phyloP scores from a whole-genome alignment of 2,329 filamentous ascomycete species.

The Aspergillus sp. region DNA sequence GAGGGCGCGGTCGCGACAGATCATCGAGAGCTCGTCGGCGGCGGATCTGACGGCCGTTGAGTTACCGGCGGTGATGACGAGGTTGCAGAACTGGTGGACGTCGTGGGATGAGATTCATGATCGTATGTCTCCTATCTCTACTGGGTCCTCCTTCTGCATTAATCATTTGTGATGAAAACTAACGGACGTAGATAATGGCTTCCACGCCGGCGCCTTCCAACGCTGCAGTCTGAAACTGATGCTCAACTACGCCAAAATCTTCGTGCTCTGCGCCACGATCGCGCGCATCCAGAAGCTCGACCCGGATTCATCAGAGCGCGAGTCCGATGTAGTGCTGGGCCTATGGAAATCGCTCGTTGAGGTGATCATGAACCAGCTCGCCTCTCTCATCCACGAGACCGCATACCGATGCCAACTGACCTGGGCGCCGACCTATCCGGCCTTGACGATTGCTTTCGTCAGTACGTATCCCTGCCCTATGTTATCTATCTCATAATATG shows the following conservation, averaged over 20 bases:
- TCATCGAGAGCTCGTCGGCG: conserved; percentile 29
- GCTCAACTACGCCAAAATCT: conserved; percentile 35
- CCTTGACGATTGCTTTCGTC: conserved; percentile 36
- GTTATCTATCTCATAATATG: neutral
- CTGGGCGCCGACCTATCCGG: conserved; percentile 37
- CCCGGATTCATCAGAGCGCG: conserved; percentile 21
- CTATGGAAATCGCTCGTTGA: conserved; percentile 34
- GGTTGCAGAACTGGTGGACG: conserved; percentile 34
- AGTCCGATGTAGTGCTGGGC: conserved; percentile 14
- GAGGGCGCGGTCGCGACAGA: conserved; percentile 28
- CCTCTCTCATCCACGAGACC: conserved; percentile 31
- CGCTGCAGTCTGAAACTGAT: conserved; percentile 35
- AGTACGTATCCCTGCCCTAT: conserved; percentile 26
- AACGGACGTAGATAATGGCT: conserved; percentile 30
- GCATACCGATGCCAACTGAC: conserved; percentile 34
- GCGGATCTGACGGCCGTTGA: conserved; percentile 27
- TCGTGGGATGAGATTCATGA: conserved; percentile 37
- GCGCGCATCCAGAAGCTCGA: conserved; percentile 35
- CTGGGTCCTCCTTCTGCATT: no score
- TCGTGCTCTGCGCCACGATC: conserved; percentile 31
- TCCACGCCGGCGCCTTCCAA: conserved; percentile 37
- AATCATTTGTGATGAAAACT: neutral
- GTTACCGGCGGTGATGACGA: conserved; percentile 31
- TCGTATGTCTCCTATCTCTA: conserved; percentile 21
- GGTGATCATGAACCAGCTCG: conserved; percentile 34